Evolutionary conservation across 495 filamentous ascomycete genomes (phyloP), one percentile per base, ranked within the genome.

Genomic region (Talaromyces nanjingensis): DNA sequence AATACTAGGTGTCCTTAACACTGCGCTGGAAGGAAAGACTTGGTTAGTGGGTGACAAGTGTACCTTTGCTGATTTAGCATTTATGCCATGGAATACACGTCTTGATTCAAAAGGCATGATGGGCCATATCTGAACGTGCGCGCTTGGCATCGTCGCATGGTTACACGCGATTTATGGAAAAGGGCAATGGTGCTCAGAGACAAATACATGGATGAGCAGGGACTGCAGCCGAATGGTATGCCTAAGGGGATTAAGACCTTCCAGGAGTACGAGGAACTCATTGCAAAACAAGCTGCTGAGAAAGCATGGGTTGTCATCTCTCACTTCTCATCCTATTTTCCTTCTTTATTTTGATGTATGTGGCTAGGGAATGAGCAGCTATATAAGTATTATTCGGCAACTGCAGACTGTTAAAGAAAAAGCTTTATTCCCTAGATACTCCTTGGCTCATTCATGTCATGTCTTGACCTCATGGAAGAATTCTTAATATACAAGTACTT

Each of bases 31-130:
- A 12, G 77, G 71, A 29, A 80, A 83, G 60, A 71, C 84, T 64
- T 88, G 77, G 67, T 74, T 91, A 5, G 87, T 90, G 6, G 87
- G 83, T 1, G 76, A 77, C 24, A 85, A 83, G 67, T 77, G 74
- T 67, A 82, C 77, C 20, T 88, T 81, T 66, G 86, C 75, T 1
- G 88, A 91, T 66, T 52, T 85, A 9, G 72, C 84, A 27, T 91
- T 87, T 62, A 62, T 87, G 7, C 67, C 80, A 0, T 90, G 86
- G 86, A 31, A 7, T 31, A 7, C 6, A 7, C 29, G 29, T 31
- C 29, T 31, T 6, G 29, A 7, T 7, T 6, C 29, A n/a, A n/a
- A n/a, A n/a, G n/a, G n/a, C n/a, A n/a, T n/a, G n/a, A n/a, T n/a
- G n/a, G n/a, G n/a, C n/a, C n/a, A n/a, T n/a, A n/a, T n/a, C n/a